Percentiles rank a stretch among this genome's conserved stretches.
Evolutionary conservation across 345 rosid genomes (phyloP).

Genomic region (Bruguiera sexangula): DNA sequence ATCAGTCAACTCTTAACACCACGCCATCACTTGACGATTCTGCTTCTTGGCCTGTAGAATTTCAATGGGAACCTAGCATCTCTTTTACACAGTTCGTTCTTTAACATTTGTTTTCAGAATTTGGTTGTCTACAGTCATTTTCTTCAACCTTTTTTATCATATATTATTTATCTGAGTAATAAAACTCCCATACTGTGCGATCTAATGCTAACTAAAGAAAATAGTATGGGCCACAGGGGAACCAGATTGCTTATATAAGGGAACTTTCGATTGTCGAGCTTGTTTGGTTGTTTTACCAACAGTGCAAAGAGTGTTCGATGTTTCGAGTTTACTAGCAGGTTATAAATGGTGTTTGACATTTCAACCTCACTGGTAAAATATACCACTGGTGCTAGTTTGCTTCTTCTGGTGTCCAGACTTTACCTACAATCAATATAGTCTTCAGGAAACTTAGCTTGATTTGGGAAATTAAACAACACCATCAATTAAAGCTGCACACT

Average conservation of each 20-base stretch:
- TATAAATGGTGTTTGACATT: conserved; percentile 43
- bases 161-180: background rate
- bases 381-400: conserved; percentile 22
- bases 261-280: conserved; percentile 25
- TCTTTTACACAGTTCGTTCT: background rate
- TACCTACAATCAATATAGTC: conserved; percentile 17
- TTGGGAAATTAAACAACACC: conserved; percentile 29
- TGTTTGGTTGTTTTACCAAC: conserved; percentile 35
- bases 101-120: background rate
- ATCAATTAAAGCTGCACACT: conserved; percentile 39
- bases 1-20: conserved; percentile 19
- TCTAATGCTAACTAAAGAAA: background rate
- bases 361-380: conserved; percentile 30
- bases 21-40: conserved; percentile 30
- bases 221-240: conserved; percentile 22
- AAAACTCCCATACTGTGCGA: background rate
- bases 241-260: conserved; percentile 44
- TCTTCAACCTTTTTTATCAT: background rate
- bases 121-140: background rate
- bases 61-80: conserved; percentile 26
- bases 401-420: conserved; percentile 29
- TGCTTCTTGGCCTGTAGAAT: conserved; percentile 12
- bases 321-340: background rate
- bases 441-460: conserved; percentile 35
- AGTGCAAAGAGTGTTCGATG: background rate